Base-by-base conservation (phyloP, 306 rosid species). In the Trichosanthes cucumerina region DNA sequence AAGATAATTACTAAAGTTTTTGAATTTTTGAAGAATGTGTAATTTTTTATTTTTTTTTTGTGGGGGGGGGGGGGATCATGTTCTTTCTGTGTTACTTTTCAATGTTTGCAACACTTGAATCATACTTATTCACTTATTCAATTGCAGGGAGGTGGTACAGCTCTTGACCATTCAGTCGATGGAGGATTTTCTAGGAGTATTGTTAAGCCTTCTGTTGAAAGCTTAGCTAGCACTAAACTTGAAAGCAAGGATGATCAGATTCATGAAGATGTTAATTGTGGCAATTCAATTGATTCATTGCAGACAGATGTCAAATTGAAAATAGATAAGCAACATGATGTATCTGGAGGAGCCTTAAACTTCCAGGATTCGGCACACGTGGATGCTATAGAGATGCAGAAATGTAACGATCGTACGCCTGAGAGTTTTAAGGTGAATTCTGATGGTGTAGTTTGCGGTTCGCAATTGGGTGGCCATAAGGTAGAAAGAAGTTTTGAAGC, bases 101-200 rank as follows among this genome's bases (percentile, higher is more conserved):
- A 36, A 6, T 21, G 46, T 76, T 56, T 44, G 36, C n/a, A 34
- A 21, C 36, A 23, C 66, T 10, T 21, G n/a, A 7, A 28, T 33
- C 78, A 31, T 19, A 73, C 78, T 39, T 53, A 36, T 78, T 65
- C 44, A 73, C 78, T 39, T 53, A 36, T 78, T 65, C 44, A 46
- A 44, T 58, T 7, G 14, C 79, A 88, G 92, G 99, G 86, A 80
- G 56, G 87, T 84, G 84, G 88, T 80, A 78, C 78, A 80, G 79
- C 77, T 21, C 84, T 83, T 68, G 85, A 74, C 63, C 74, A 80
- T 68, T 62, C 78, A 52, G 88, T 80, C 56, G 82, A 64, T 78
- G 71, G 62, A 73, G 84, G 68, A 24, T 80, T 80, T 52, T 87
- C 73, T 71, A 86, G 81, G 86, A 84, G 80, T 18, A 8, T 62